Base-by-base conservation (phyloP, 768 basidiomycete species). In the Lanmaoa pseudosensibilis region DNA sequence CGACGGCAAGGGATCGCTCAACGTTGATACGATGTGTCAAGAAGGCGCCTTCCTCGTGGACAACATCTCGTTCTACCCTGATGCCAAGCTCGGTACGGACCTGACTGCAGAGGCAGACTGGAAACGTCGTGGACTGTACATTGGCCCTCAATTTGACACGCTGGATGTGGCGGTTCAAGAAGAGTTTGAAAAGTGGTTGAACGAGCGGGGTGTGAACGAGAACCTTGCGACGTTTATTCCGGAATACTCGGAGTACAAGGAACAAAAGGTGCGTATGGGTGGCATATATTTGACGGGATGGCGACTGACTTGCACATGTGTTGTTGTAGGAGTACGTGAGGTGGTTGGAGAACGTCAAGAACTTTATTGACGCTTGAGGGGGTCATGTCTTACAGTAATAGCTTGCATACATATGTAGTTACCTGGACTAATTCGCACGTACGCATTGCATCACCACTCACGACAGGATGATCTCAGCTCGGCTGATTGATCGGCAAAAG, bases 81-180 rank as follows among this genome's bases (percentile, higher is more conserved):
- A 94, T 62, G 75, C 78, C 32, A 80, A 83, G 65, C 63, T 90
- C 13, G 94, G 86, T 13, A 86, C 83, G 15, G 89, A 88, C 8
- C 73, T 91, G 63, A 91, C 85, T 13, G 87, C 91, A 8, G 94
- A 98, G 60, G 88, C 90, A 9, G 94, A 98, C 75, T 98, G 92
- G 93, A 90, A 88, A 70, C 85, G 95, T 46, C 83, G 94, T 19
- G 93, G 90, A 2, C 75, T 90, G 61, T 98, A 97, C 79, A 85
- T 96, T 68, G 96, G 96, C 1, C 96, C 95, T 50, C 86, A 89
- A 78, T 98, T 97, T 66, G 92, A 94, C 56, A 90, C 92, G 46
- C 85, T 98, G 43, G 96, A 98, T 67, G 80, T 86, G 41, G 69
- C 74, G 2, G 84, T 99, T 18, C 96, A 98, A 74, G 88, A 94